Percentiles rank a stretch among this genome's conserved stretches.
Evolutionary conservation across 2,329 filamentous ascomycete genomes (phyloP).

Genomic region (Hirsutella rhossiliensis): DNA sequence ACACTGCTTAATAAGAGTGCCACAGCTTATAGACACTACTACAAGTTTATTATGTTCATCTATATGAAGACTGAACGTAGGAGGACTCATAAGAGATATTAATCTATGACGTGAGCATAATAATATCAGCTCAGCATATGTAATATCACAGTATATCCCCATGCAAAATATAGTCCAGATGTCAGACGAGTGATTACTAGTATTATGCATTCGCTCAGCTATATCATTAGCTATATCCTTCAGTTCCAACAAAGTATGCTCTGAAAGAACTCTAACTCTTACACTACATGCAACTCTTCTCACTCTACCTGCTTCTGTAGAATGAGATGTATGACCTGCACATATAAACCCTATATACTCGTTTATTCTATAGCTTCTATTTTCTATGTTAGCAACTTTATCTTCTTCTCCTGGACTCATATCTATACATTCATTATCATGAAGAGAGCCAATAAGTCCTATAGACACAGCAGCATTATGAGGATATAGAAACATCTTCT

Average conservation of each 20-base stretch:
- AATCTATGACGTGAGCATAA: background rate
- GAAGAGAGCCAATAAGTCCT: background rate
- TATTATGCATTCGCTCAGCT: background rate
- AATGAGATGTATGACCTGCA: background rate
- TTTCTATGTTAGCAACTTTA: background rate
- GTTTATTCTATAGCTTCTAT: background rate
- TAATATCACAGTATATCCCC: background rate
- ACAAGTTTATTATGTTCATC: background rate
- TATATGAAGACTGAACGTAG: background rate
- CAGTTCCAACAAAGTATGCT: background rate
- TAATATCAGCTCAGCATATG: background rate
- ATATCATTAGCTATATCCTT: background rate
- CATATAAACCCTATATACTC: background rate
- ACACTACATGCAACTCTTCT: background rate
- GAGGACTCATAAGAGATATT: background rate
- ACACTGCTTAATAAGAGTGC: background rate
- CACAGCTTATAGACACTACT: background rate
- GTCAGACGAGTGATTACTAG: background rate
- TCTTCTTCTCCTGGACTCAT: background rate
- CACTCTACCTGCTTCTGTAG: background rate
- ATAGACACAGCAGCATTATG: background rate
- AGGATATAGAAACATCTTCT: background rate
- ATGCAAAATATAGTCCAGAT: background rate
- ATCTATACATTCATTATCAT: background rate
- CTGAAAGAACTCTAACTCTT: background rate